phyloP scores from a whole-genome alignment of 352 stramenopile species.

The Phytophthora ramorum region DNA sequence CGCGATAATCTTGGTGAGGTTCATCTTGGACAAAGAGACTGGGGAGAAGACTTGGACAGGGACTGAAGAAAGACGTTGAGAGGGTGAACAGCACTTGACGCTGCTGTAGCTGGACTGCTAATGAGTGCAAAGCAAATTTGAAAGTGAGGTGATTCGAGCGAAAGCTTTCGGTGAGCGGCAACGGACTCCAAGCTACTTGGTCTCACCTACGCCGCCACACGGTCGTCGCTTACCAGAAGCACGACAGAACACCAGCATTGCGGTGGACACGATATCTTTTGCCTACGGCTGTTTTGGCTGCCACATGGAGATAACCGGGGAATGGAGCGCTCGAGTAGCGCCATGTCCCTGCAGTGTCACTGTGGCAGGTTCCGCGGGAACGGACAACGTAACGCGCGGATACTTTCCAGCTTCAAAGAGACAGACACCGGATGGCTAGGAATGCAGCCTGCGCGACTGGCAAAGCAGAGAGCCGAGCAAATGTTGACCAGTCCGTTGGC shows the following conservation, averaged over 20 bases:
- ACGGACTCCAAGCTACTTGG: not conserved
- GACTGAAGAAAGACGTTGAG: slow-evolving; percentile 24
- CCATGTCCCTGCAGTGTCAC: not conserved
- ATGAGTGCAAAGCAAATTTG: slow-evolving; percentile 22
- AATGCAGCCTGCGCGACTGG: slow-evolving; percentile 7
- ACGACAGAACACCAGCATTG: slow-evolving; percentile 2
- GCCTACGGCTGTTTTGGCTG: slow-evolving; percentile 4
- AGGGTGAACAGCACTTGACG: slow-evolving; percentile 14
- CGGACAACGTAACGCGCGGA: not conserved
- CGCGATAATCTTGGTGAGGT: slow-evolving; percentile 43
- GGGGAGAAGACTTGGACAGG: slow-evolving; percentile 15
- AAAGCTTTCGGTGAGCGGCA: slow-evolving; percentile 3
- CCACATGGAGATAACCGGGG: slow-evolving; percentile 11
- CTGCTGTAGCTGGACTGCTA: slow-evolving; percentile 9
- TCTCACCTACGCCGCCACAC: not conserved
- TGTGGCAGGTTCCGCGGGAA: not conserved
- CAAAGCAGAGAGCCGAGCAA: slow-evolving; percentile 8
- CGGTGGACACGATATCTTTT: slow-evolving; percentile 17
- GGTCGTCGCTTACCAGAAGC: not conserved
- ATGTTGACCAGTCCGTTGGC: slow-evolving; percentile 13
- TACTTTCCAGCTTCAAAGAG: slow-evolving; percentile 9
- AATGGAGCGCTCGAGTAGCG: not conserved
- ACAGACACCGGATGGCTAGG: slow-evolving; percentile 13
- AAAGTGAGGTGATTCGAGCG: slow-evolving; percentile 14
- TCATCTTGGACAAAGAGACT: slow-evolving; percentile 35